phyloP scores from a whole-genome alignment of 768 basidiomycete species.

The Phaeotremella fagi region DNA sequence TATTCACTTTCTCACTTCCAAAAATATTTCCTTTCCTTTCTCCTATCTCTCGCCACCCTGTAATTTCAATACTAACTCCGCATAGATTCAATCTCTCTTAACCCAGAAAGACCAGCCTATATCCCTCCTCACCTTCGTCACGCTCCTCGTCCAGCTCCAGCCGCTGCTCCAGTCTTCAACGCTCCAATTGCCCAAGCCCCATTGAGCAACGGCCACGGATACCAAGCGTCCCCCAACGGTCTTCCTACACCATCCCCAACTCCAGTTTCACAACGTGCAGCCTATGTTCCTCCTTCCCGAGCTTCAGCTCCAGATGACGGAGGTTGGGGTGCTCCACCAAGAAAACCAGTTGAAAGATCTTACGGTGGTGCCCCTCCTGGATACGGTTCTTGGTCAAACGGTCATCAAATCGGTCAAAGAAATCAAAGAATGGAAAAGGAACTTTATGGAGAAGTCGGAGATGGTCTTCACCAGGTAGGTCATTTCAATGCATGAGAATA shows the following conservation, averaged over 20 bases:
- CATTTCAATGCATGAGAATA: background rate
- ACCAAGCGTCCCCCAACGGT: constrained; percentile 25
- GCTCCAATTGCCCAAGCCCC: constrained; percentile 18
- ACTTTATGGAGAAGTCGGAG: constrained; percentile 82
- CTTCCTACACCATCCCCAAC: constrained; percentile 41
- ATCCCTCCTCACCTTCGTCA: constrained; percentile 49
- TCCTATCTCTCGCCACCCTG: background rate
- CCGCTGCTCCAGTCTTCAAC: constrained; percentile 26
- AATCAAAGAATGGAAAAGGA: constrained; percentile 91
- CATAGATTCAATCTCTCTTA: constrained; percentile 36
- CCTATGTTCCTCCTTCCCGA: constrained; percentile 27
- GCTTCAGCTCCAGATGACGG: constrained; percentile 33
- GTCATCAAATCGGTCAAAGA: constrained; percentile 74
- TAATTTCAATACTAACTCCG: background rate
- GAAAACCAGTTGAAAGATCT: constrained; percentile 14
- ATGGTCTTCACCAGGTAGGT: constrained; percentile 51
- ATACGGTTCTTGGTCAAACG: constrained; percentile 79
- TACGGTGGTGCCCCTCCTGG: constrained; percentile 49
- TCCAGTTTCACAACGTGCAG: constrained; percentile 16
- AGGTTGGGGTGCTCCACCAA: constrained; percentile 37
- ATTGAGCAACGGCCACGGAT: constrained; percentile 18
- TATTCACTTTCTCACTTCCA: constrained; percentile 4
- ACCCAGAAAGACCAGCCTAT: constrained; percentile 49
- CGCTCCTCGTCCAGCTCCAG: constrained; percentile 20
- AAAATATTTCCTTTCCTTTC: constrained; percentile 3